Base-by-base conservation (phyloP, 768 basidiomycete genomes). In the Boletus insuetus region DNA sequence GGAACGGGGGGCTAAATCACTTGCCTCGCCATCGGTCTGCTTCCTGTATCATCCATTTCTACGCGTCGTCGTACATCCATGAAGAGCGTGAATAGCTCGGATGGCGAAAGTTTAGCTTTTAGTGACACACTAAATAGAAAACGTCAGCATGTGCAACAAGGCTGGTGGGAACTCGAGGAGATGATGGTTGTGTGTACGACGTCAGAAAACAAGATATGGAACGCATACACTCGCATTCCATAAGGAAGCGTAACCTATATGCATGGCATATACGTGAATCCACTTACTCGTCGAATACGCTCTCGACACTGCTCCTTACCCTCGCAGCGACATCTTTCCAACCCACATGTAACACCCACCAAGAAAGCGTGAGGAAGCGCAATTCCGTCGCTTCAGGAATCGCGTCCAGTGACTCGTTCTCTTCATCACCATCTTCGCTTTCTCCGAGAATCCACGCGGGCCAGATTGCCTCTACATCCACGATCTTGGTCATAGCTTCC, bases 341-440 rank as follows among this genome's bases (percentile, higher is more conserved):
- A 0, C 95, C 94, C 4, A 93, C 87, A 65, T 97, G 86, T 52
- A 96, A 64, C 11, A 96, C 76, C 93, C 94, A 96, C 93, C 94
- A 98, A 38, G 86, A 90, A 62, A 95, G 80, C 0, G 89, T 92
- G 47, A 97, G 74, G 66, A 85, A 98, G 65, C 85, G 83, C 56
- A 82, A 77, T 69, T 95, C 93, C 6, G 84, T 82, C 51, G 87
- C 87, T 35, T 87, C 86, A 34, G 69, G 75, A 8, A 86, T 72
- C n/a, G 50, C 61, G n/a, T 71, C 69, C 11, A 65, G 65, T 34
- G 53, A 64, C n/a, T 72, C 63, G 19, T 67, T 63, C 8, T 59
- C 66, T 17, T 67, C 69, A 8, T 62, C 66, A 29, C 67, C 60
- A 24, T 66, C 65, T 14, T 71, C 66, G 6, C 64, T 65, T 29